Evolutionary conservation across 176 grass and related monocot genomes (phyloP), one percentile per base, ranked within the genome.

Genomic region (Urochloa ruziziensis): DNA sequence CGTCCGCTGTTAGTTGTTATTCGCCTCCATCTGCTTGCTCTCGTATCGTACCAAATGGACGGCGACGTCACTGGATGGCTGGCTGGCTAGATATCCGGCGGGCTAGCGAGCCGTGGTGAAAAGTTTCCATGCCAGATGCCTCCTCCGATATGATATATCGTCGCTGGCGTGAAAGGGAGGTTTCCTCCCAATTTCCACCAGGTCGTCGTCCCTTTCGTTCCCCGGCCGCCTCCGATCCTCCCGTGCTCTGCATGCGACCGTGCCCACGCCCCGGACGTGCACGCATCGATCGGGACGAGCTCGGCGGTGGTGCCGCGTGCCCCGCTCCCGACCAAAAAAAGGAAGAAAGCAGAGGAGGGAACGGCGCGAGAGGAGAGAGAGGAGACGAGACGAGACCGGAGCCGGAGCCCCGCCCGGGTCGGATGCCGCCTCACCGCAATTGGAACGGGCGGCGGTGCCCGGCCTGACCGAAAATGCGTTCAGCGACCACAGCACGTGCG

Each of bases 131-230:
- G 44, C 77, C 17, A 67, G 19, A 25, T 49, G 42, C 37, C 39
- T 29, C 6, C 23, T 57, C 49, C 10, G 12, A n/a, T n/a, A n/a
- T n/a, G n/a, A n/a, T n/a, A n/a, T 12, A 14, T 14, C 18, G 57
- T 27, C 5, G 30, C 2, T 9, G 30, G 30, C 7, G 62, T 19
- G 17, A 6, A 29, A 64, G 62, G 6, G 62, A 43, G 4, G 3
- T 65, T 79, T 79, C 77, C 77, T 79, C 40, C 1, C 14, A 63
- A 48, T 34, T 79, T 73, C n/a, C n/a, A n/a, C 43, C 70, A 51
- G 66, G n/a, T n/a, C n/a, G n/a, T n/a, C 35, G 65, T 68, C 36
- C 36, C 36, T 68, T 68, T 42, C n/a, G n/a, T n/a, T n/a, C n/a
- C 17, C 6, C 32, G 28, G 17, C 9, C 12, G 18, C 27, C 53